Conservation (phyloP, 768 basidiomycete species). For the Thelephora ganbajun region DNA sequence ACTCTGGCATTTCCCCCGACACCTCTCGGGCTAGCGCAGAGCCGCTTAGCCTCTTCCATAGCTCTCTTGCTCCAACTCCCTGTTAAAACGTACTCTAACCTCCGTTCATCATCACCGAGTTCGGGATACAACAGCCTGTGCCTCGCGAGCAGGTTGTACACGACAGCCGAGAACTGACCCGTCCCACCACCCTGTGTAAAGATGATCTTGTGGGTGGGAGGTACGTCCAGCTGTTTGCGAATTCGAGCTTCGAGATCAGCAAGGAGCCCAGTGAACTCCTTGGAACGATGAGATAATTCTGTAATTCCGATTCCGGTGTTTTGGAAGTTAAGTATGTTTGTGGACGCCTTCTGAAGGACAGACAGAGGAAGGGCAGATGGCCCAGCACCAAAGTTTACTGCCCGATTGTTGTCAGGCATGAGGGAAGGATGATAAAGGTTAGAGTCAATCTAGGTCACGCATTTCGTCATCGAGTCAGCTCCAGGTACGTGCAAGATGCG, state of each 20-base stretch:
- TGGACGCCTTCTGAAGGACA: slow-evolving; percentile 71
- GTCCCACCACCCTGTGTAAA: slow-evolving; percentile 94
- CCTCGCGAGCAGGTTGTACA: slow-evolving; percentile 81
- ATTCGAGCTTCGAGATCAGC: slow-evolving; percentile 48
- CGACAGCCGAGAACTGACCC: slow-evolving; percentile 82
- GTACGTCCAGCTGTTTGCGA: slow-evolving; percentile 67
- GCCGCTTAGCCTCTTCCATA: slow-evolving; percentile 62
- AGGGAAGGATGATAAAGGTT: slow-evolving; percentile 1
- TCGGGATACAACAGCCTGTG: slow-evolving; percentile 66
- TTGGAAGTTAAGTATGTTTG: slow-evolving; percentile 82
- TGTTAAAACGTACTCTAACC: slow-evolving; percentile 82
- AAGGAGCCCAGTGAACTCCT: slow-evolving; percentile 69
- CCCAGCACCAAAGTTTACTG: slow-evolving; percentile 88
- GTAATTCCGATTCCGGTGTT: slow-evolving; percentile 90
- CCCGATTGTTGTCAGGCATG: slow-evolving; percentile 32
- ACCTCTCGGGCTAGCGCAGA: slow-evolving; percentile 16
- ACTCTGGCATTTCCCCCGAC: slow-evolving; percentile 45
- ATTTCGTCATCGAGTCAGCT: too few species aligned
- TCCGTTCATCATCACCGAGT: slow-evolving; percentile 35
- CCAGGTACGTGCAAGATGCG: too few species aligned
- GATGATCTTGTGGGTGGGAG: slow-evolving; percentile 71
- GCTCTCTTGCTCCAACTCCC: slow-evolving; percentile 91
- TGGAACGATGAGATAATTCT: slow-evolving; percentile 91
- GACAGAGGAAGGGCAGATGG: slow-evolving; percentile 85
- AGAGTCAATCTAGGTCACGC: neutral